Base-by-base conservation (phyloP, 208 protist species). In the Crithidia expoeki region DNA sequence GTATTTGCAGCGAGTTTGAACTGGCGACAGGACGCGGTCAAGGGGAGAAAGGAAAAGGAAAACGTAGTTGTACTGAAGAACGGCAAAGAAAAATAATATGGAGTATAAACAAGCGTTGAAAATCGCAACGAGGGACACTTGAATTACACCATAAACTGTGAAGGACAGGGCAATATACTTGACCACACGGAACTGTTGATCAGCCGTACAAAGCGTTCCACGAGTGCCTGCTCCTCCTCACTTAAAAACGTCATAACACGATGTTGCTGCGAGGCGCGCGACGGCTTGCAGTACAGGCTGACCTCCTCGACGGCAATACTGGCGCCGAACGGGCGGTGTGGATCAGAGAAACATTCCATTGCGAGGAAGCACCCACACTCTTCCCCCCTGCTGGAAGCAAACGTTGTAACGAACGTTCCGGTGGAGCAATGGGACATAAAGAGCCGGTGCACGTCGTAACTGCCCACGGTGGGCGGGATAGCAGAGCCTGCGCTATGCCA, bases 261-360 rank as follows among this genome's bases (percentile, higher is more conserved):
- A 40, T 61, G 64, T 56, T 62, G 74, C 61, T 56, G 68, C 33
- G 30, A 49, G 10, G 27, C 32, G 2, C 60, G 58, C 10, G 59
- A 50, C 4, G 74, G 74, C 36, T 71, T 67, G 63, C 76, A 71
- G 76, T 69, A 81, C 40, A 81, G 42, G 16, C 62, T 75, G 19
- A 80, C 42, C 38, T 80, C 74, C 46, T 80, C 63, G 12, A 80
- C 74, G 1, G 71, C 68, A 40, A 80, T 49, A 46, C 66, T 64
- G 30, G 68, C 52, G 25, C 56, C 66, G 47, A 55, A 75, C 56
- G 58, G 62, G 9, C 62, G 60, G 46, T 61, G 53, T 3, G 74
- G 59, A 28, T 63, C 56, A 33, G 63, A 68, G 49, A 51, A 62
- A 55, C 78, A 83, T 68, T 83, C 73, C 73, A 83, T 69, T 25